Evolutionary conservation across 495 filamentous ascomycete genomes (phyloP).

Genomic region (Neurospora sp.): DNA sequence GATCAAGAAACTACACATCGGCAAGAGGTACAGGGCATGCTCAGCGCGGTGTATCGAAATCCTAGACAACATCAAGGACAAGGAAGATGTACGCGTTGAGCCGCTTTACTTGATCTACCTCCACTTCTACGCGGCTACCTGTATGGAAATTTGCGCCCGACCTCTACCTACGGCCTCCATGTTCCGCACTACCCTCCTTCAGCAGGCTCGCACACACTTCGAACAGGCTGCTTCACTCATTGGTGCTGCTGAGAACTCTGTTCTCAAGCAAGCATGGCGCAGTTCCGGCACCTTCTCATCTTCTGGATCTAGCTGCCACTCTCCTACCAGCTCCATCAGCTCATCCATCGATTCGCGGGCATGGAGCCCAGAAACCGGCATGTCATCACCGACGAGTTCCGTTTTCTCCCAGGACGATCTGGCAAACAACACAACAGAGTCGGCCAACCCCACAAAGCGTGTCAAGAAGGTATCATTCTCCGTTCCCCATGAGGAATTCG

Average conservation of each 20-base stretch:
- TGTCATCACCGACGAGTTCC: constrained; percentile 35
- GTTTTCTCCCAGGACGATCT: constrained; percentile 31
- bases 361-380: constrained; percentile 27
- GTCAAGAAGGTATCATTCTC: constrained; percentile 46
- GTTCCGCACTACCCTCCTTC: constrained; percentile 35
- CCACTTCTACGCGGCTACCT: constrained; percentile 44
- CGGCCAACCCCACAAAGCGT: constrained; percentile 22
- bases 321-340: constrained; percentile 34
- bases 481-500: constrained; percentile 25
- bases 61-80: constrained; percentile 33
- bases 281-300: constrained; percentile 24
- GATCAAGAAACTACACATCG: constrained; percentile 35
- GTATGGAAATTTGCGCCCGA: constrained; percentile 41
- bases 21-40: constrained; percentile 36
- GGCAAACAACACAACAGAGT: constrained; percentile 10
- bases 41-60: constrained; percentile 36
- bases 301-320: constrained; percentile 32
- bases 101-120: constrained; percentile 43
- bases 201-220: constrained; percentile 40
- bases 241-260: constrained; percentile 25
- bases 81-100: constrained; percentile 23
- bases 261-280: constrained; percentile 21
- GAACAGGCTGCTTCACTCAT: constrained; percentile 33
- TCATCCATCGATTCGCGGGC: constrained; percentile 37
- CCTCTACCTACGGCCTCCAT: constrained; percentile 29